Evolutionary conservation across 169 alveolate species (phyloP), one percentile per base, ranked within the genome.

Genomic region (Plasmodium gaboni): DNA sequence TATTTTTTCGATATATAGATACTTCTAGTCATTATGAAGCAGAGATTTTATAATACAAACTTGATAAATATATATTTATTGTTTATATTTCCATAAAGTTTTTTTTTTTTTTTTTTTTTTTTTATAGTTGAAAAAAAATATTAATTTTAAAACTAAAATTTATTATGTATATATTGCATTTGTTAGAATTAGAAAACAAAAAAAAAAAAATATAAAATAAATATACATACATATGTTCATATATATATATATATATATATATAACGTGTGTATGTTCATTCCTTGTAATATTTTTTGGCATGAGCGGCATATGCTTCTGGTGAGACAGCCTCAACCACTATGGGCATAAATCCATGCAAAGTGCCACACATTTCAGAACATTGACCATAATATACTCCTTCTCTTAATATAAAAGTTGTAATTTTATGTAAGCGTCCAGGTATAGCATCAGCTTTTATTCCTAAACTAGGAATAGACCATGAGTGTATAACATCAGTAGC

Each of bases 351-450:
- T 61, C 98, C 98, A 61, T 96, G 98, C 46, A 96, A 94, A 1
- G 98, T 96, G 5, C 98, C 98, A 83, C 98, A 96, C 92, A 96
- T 95, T 91, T 96, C 98, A 26, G 97, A 93, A 88, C 97, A 95
- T 83, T 96, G 98, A 38, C 98, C 98, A 87, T 96, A 96, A 95
- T 95, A 96, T 44, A 96, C 98, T 13, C 98, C 98, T 86, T 96
- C 98, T 19, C 98, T 89, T 94, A 94, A 95, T 57, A 96, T 96
- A 88, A 96, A 96, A 24, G 98, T 95, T 86, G 88, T 95, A 38
- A 96, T 89, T 74, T 95, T 88, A 74, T 93, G 95, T 72, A 94
- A 89, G n/a, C 97, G 63, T 2, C 98, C 98, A 0, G 98, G 98
- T 15, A 94, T 94, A 28, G 98, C 98, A 74, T 96, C 98, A 0